Base-by-base conservation (phyloP, 352 stramenopile species). In the Phytophthora kernoviae region DNA sequence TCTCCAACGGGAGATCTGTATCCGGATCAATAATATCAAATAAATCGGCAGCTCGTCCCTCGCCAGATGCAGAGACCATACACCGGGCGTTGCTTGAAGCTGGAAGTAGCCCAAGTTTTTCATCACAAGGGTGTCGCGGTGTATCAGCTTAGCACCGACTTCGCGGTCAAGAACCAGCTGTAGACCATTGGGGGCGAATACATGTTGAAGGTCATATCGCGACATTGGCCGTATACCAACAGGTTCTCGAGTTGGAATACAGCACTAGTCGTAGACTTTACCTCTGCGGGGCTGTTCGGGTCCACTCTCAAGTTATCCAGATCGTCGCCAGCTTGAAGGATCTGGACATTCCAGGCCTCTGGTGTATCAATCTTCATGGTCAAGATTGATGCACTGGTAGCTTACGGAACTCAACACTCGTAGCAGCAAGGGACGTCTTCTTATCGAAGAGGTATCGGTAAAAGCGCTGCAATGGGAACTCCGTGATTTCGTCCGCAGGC, bases 71-170 rank as follows among this genome's bases (percentile, higher is more conserved):
- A 99, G 68, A 36, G 91, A 77, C 87, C 90, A 99, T 11, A 99
- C 84, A 20, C 97, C 97, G 22, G 97, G 97, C 1, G 97, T 96
- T 0, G 96, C 96, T 55, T 98, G 93, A 11, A 99, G 80, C 68
- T 99, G 98, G 77, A 98, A 99, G 83, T 99, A 99, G 12, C 97
- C 98, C 26, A 98, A 73, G 73, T 99, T 99, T 62, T 98, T 97
- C 98, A 99, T 99, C 15, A 99, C 98, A 4, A 99, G 63, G 12
- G 98, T 99, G 63, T 99, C 98, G 20, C 85, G 87, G 44, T 93
- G 77, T 33, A 91, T 51, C 20, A 70, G 68, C 22, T 70, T 54
- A 43, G 52, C 70, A 9, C 77, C 83, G 20, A 90, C 67, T n/a
- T 88, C 74, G 18, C 84, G 87, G 40, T 94, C 75, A 42, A 98